Percentiles rank a stretch among this genome's conserved stretches.
phyloP scores from a whole-genome alignment of 192 early-diverging fungal genomes.

The Backusella westeae region DNA sequence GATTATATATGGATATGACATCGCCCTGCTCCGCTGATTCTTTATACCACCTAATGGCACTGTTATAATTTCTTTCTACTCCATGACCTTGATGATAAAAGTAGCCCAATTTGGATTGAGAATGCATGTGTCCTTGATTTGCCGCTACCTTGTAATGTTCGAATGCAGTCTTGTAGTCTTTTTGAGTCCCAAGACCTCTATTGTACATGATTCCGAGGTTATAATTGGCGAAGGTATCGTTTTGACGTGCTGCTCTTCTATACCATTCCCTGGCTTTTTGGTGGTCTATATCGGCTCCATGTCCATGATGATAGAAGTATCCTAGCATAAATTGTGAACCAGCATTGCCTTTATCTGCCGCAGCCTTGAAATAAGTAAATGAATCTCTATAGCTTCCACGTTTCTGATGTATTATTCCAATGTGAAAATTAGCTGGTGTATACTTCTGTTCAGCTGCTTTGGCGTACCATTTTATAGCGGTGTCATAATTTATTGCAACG shows the following conservation, averaged over 20 bases:
- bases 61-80: not conserved
- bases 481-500: no score
- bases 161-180: constrained; percentile 16
- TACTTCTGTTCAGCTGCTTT: no score
- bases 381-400: no score
- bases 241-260: constrained; percentile 29
- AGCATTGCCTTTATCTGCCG: no score
- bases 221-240: constrained; percentile 18
- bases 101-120: not conserved
- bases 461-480: no score
- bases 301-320: no score
- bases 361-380: no score
- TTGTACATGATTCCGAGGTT: constrained; percentile 28
- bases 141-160: constrained; percentile 27
- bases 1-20: not conserved
- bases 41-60: not conserved
- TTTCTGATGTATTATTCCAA: no score
- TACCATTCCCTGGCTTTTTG: constrained; percentile 30
- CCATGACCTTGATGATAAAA: not conserved
- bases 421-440: no score
- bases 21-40: no score
- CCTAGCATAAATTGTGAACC: no score
- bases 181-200: constrained; percentile 20
- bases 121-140: not conserved
- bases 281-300: constrained; percentile 1